Conservation (phyloP, 2,329 filamentous ascomycete species). For the Acarospora socialis region DNA sequence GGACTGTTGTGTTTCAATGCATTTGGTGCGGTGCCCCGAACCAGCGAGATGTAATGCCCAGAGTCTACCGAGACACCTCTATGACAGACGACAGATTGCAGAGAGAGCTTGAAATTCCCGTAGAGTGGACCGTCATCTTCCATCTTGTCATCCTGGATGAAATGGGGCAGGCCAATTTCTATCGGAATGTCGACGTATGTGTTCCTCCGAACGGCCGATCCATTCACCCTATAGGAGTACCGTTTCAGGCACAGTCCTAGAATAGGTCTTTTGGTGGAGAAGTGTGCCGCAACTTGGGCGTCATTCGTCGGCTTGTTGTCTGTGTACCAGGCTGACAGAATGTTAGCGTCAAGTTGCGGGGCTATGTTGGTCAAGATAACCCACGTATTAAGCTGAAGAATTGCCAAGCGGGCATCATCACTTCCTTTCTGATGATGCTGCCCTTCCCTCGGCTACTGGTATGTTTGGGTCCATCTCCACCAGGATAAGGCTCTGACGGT, state of each 20-base stretch:
- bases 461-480: slow-evolving; percentile 26
- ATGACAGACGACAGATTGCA: slow-evolving; percentile 89
- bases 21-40: slow-evolving; percentile 41
- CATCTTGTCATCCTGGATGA: slow-evolving; percentile 67
- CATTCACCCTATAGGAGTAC: slow-evolving; percentile 60
- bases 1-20: slow-evolving; percentile 33
- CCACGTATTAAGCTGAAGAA: slow-evolving; percentile 86
- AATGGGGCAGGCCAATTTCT: slow-evolving; percentile 69
- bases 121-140: slow-evolving; percentile 53
- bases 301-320: slow-evolving; percentile 50
- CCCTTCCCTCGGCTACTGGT: slow-evolving; percentile 18
- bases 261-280: slow-evolving; percentile 66
- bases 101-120: slow-evolving; percentile 81
- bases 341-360: slow-evolving; percentile 21
- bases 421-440: slow-evolving; percentile 52
- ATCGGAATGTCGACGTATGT: slow-evolving; percentile 87
- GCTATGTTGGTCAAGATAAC: slow-evolving; percentile 22
- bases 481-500: slow-evolving; percentile 1
- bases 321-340: slow-evolving; percentile 64
- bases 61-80: slow-evolving; percentile 72
- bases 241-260: slow-evolving; percentile 88
- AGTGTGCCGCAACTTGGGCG: slow-evolving; percentile 75
- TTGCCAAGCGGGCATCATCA: slow-evolving; percentile 93
- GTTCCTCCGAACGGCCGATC: slow-evolving; percentile 55
- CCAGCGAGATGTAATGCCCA: slow-evolving; percentile 81